phyloP scores from a whole-genome alignment of 1,139 yeast genomes.

The Geotrichum reessii region DNA sequence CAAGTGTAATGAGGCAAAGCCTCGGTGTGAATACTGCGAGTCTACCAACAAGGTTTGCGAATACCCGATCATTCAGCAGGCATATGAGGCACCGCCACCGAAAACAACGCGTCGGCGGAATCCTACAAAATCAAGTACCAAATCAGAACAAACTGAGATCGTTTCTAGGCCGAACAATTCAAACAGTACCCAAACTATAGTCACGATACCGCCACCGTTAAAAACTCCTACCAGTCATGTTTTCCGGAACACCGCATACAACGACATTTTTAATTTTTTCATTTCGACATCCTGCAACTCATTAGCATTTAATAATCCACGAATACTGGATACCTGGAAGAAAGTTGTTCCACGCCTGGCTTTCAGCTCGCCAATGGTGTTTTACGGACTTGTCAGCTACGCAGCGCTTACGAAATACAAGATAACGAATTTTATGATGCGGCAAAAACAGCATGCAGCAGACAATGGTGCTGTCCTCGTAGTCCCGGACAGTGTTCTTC shows the following conservation, averaged over 20 bases:
- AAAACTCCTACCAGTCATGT: neutral
- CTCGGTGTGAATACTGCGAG: slow-evolving; percentile 16
- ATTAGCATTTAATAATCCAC: slow-evolving; percentile 5
- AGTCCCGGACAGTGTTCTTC: neutral
- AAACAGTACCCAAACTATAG: neutral
- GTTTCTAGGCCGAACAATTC: neutral
- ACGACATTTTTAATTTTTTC: slow-evolving; percentile 6
- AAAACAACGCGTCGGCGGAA: neutral
- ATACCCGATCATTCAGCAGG: slow-evolving; percentile 4
- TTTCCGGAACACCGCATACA: slow-evolving; percentile 6
- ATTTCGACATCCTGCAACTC: neutral
- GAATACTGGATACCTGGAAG: slow-evolving; percentile 2
- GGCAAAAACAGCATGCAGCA: neutral
- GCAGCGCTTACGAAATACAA: slow-evolving; percentile 10
- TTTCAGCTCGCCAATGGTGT: slow-evolving; percentile 9
- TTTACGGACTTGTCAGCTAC: slow-evolving; percentile 11
- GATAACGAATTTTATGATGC: neutral
- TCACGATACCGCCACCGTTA: neutral
- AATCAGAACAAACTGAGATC: neutral
- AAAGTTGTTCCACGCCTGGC: slow-evolving; percentile 14
- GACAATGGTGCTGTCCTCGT: neutral
- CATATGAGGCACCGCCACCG: neutral
- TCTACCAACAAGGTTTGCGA: slow-evolving; percentile 18
- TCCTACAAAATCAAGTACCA: neutral
- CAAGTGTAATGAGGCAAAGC: slow-evolving; percentile 17